Percentiles rank a stretch among this genome's conserved stretches.
phyloP scores from a whole-genome alignment of 1,284 basidiomycete genomes.

The Neotropicomus parvogracilis region DNA sequence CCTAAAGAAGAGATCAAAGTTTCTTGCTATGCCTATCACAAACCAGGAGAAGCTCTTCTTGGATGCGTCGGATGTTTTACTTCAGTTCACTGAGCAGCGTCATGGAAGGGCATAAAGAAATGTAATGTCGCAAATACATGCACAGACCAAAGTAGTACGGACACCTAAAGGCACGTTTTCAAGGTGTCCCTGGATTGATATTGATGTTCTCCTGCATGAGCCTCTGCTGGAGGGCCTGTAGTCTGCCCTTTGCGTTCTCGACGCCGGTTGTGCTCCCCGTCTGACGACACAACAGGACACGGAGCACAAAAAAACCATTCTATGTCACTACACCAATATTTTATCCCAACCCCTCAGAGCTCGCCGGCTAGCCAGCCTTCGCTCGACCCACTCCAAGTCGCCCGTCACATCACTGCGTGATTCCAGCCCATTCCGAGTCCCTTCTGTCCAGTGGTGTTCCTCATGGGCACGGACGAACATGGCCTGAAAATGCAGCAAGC shows the following conservation, averaged over 20 bases:
- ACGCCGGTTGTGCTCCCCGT: neutral
- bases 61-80: no score
- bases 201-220: constrained; percentile 17
- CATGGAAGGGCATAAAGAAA: no score
- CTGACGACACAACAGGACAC: constrained; percentile 15
- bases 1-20: no score
- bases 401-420: constrained; percentile 77
- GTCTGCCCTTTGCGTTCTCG: neutral
- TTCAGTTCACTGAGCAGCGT: no score
- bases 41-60: no score
- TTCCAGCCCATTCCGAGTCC: constrained; percentile 62
- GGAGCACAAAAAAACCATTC: constrained; percentile 46
- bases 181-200: no score
- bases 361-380: constrained; percentile 39
- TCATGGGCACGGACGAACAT: constrained; percentile 93
- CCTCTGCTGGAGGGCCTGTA: constrained; percentile 2
- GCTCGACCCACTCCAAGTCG: constrained; percentile 76
- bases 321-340: constrained; percentile 84
- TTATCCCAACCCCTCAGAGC: constrained; percentile 87
- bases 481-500: constrained; percentile 91
- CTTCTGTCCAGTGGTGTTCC: constrained; percentile 53
- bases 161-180: no score
- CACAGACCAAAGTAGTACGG: no score
- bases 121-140: no score
- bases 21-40: no score